phyloP scores from a whole-genome alignment of 2,329 filamentous ascomycete species.

The Pseudocercospora eumusae region DNA sequence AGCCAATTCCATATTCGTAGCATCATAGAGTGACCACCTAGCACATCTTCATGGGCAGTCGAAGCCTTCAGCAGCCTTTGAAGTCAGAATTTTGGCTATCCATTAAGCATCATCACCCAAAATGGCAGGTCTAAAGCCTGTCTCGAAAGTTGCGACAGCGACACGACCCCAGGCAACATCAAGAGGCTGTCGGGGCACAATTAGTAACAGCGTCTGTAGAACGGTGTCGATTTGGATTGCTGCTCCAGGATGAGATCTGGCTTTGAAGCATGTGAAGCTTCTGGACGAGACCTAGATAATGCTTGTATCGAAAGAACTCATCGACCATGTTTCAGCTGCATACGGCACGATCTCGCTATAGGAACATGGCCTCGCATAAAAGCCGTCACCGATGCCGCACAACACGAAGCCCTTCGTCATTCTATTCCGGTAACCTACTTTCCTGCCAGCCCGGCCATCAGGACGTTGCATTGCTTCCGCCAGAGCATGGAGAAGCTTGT shows the following conservation, averaged over 20 bases:
- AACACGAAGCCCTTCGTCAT: too few relatives aligned
- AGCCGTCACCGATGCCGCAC: too few relatives aligned
- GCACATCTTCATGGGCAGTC: not conserved
- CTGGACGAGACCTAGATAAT: not conserved
- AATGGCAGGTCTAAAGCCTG: not conserved
- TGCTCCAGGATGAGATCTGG: not conserved
- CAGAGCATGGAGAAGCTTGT: not conserved
- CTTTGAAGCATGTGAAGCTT: not conserved
- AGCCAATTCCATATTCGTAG: not conserved
- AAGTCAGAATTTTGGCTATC: not conserved
- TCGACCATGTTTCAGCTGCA: not conserved
- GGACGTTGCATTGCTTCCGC: not conserved
- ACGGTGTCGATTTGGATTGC: not conserved
- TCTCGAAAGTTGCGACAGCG: too few relatives aligned
- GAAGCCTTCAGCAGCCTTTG: not conserved
- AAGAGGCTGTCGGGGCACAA: too few relatives aligned
- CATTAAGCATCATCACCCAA: not conserved
- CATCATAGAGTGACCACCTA: not conserved
- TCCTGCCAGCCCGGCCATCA: not conserved
- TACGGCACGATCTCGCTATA: not conserved
- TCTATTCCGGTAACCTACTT: too few relatives aligned
- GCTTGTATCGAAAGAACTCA: constrained; percentile 2
- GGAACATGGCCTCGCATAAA: not conserved
- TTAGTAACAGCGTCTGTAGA: not conserved
- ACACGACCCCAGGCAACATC: too few relatives aligned